phyloP scores from a whole-genome alignment of 2,329 filamentous ascomycete genomes.

The Fusarium sp. region DNA sequence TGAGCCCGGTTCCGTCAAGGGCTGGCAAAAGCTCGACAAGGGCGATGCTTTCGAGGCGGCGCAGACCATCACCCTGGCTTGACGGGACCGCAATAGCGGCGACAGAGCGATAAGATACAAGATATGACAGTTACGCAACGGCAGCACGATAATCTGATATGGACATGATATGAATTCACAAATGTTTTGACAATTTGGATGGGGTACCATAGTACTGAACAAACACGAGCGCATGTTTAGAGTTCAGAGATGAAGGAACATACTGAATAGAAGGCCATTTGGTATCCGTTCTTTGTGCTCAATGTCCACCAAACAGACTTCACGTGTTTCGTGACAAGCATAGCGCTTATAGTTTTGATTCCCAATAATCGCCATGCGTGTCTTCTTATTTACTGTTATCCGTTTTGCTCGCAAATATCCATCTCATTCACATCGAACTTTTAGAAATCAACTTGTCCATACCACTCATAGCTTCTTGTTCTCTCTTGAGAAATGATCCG shows the following conservation, averaged over 20 bases:
- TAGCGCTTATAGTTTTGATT: not conserved
- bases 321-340: not conserved
- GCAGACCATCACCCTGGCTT: conserved; percentile 64
- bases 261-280: conserved; percentile 16
- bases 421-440: conserved; percentile 2
- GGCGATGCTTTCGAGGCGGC: conserved; percentile 76
- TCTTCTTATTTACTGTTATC: not conserved
- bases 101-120: conserved; percentile 20
- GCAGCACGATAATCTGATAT: conserved; percentile 37
- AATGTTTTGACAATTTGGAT: conserved; percentile 23
- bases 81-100: conserved; percentile 20
- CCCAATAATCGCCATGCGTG: no score
- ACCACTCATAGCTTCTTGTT: conserved; percentile 19
- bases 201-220: not conserved
- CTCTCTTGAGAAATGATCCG: conserved; percentile 75
- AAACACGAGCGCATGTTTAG: conserved; percentile 26
- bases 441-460: not conserved
- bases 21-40: conserved; percentile 86
- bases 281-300: not conserved
- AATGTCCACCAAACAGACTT: not conserved
- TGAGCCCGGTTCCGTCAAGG: conserved; percentile 86
- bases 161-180: conserved; percentile 29
- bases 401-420: conserved; percentile 4
- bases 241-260: conserved; percentile 23
- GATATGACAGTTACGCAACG: conserved; percentile 34